Evolutionary conservation across 345 rosid genomes (phyloP).

Genomic region (Eucalyptus pauciflora): DNA sequence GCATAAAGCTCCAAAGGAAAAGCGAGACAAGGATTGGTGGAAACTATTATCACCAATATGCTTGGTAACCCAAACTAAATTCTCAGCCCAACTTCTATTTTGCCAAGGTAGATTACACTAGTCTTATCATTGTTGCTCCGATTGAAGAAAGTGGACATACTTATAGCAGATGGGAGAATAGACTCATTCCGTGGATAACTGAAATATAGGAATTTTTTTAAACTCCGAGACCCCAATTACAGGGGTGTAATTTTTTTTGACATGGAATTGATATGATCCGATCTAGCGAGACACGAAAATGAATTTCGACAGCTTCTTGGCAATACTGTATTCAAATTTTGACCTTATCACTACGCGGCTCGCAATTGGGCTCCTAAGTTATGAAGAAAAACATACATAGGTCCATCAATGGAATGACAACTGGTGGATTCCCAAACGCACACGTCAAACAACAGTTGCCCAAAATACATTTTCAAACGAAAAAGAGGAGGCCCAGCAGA

Average conservation of each 20-base stretch:
- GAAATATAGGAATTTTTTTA: neutral
- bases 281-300: neutral
- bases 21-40: too few species aligned
- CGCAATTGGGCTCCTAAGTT: neutral
- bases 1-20: too few species aligned
- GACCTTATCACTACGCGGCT: neutral
- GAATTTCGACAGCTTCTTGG: neutral
- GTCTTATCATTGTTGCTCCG: neutral
- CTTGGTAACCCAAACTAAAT: too few species aligned
- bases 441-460: neutral
- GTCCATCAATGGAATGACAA: neutral
- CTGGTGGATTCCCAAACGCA: neutral
- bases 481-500: neutral
- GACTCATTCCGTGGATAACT: neutral
- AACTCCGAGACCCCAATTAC: neutral
- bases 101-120: too few species aligned
- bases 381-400: neutral
- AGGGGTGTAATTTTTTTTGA: neutral
- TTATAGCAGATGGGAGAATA: neutral
- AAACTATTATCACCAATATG: too few species aligned
- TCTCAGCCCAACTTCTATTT: too few species aligned
- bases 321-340: neutral
- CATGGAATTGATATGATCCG: neutral
- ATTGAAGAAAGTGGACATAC: neutral
- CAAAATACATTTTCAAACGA: neutral